These are phyloP conservation scores for Neurospora sp. DNA, from an alignment of 495 filamentous ascomycete genomes.

Conservation along the genomic window DNA sequence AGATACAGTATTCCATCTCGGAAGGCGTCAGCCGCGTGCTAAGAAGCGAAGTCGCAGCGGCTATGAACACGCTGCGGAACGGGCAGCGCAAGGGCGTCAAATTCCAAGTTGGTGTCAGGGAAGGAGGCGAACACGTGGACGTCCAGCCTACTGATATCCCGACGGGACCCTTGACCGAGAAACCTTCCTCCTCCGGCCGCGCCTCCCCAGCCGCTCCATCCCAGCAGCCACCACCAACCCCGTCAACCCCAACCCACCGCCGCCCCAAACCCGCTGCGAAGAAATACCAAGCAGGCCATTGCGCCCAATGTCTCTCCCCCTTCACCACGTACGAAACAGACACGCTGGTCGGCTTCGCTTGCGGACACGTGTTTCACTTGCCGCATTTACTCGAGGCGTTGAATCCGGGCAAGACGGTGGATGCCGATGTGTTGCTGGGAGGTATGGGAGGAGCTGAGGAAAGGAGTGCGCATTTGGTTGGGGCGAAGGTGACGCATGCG, in stretches of 20 bases:
- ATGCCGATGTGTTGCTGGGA: constrained; percentile 11
- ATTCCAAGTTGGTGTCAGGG: constrained; percentile 59
- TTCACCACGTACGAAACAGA: constrained; percentile 56
- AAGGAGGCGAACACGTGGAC: constrained; percentile 28
- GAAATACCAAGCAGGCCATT: constrained; percentile 39
- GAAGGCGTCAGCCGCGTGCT: constrained; percentile 82
- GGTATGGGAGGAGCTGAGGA: constrained; percentile 29
- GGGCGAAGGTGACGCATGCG: constrained; percentile 83
- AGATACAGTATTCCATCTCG: constrained; percentile 83
- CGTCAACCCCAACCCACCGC: constrained; percentile 5
- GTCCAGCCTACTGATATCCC: constrained; percentile 23
- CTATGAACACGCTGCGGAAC: constrained; percentile 64
- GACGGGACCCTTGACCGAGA: constrained; percentile 6
- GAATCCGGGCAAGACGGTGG: constrained; percentile 27
- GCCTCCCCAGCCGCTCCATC: not conserved
- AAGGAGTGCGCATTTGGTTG: constrained; percentile 41
- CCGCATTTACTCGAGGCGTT: constrained; percentile 56
- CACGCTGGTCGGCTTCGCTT: constrained; percentile 82
- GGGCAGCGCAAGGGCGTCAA: constrained; percentile 78
- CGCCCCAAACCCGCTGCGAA: constrained; percentile 1
- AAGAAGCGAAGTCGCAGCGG: constrained; percentile 72
- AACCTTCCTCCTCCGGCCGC: constrained; percentile 1
- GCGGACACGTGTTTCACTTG: constrained; percentile 85
- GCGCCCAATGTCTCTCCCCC: constrained; percentile 52
- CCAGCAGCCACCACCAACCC: not conserved